Percentiles rank a stretch among this genome's conserved stretches.
These are phyloP conservation scores for Mycosphaerella arachidis DNA, from an alignment of 2,329 filamentous ascomycete genomes.

Conservation along the genomic window DNA sequence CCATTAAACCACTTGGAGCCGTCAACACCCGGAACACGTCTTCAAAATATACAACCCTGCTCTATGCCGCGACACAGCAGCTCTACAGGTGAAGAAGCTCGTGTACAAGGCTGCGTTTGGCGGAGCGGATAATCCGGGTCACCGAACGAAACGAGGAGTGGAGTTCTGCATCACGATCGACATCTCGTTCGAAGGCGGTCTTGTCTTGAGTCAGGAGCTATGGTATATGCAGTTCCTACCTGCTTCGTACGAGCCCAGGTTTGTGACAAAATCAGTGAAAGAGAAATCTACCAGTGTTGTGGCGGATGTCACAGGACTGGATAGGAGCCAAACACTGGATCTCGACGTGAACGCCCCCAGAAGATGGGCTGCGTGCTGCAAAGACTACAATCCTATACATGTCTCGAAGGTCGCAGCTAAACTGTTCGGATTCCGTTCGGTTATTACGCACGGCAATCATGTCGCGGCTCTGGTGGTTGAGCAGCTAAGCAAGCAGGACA, in stretches of 20 bases:
- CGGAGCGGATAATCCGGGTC: slow-evolving; percentile 5
- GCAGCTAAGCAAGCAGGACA: not conserved
- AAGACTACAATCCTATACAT: slow-evolving; percentile 23
- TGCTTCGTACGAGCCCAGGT: slow-evolving; percentile 2
- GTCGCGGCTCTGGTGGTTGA: slow-evolving; percentile 14
- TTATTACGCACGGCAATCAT: slow-evolving; percentile 22
- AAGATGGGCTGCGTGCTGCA: slow-evolving; percentile 15
- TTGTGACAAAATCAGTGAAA: not conserved
- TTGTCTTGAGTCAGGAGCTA: slow-evolving; percentile 10
- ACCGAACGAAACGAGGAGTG: slow-evolving; percentile 15
- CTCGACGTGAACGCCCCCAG: slow-evolving; percentile 10
- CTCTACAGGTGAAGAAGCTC: not conserved
- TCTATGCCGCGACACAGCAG: slow-evolving; percentile 4
- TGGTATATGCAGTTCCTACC: slow-evolving; percentile 15
- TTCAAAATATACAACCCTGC: slow-evolving; percentile 10
- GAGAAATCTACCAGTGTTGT: not conserved
- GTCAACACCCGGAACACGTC: slow-evolving; percentile 18
- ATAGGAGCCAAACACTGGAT: not conserved
- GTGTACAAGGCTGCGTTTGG: slow-evolving; percentile 13
- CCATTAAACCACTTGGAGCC: slow-evolving; percentile 16
- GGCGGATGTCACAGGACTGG: not conserved
- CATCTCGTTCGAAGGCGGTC: not conserved
- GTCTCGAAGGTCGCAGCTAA: slow-evolving; percentile 11
- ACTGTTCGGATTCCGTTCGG: slow-evolving; percentile 15
- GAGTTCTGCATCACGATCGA: slow-evolving; percentile 17